Conservation (phyloP, 2,329 filamentous ascomycete species). For the Aspergillus amoenus region DNA sequence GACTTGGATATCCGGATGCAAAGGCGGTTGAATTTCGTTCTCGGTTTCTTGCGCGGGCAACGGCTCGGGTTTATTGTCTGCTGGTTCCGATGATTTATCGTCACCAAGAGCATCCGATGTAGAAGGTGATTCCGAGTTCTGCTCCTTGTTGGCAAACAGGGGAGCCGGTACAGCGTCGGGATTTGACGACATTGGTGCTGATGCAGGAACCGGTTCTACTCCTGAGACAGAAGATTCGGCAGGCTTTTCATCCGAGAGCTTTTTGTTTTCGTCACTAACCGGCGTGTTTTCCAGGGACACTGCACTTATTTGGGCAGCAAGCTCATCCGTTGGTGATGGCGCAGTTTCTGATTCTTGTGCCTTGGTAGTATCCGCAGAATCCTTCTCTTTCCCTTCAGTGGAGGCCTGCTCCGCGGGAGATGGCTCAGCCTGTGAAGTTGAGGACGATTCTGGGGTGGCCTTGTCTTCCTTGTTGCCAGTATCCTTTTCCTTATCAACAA, state of each 20-base stretch:
- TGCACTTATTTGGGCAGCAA: slow-evolving; percentile 55
- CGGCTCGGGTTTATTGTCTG: slow-evolving; percentile 20
- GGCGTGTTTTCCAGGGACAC: slow-evolving; percentile 38
- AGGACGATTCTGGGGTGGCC: slow-evolving; percentile 22
- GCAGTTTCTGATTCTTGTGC: slow-evolving; percentile 26
- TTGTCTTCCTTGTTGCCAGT: slow-evolving; percentile 27
- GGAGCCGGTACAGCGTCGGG: slow-evolving; percentile 69
- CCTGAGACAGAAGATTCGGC: neutral
- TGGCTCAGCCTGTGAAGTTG: slow-evolving; percentile 9
- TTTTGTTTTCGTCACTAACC: slow-evolving; percentile 4
- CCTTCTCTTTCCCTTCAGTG: neutral
- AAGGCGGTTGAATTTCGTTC: slow-evolving; percentile 26
- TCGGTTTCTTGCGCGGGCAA: slow-evolving; percentile 20
- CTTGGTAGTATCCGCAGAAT: neutral
- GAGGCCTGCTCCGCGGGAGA: neutral
- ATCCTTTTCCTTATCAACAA: slow-evolving; percentile 67
- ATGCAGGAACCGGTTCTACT: slow-evolving; percentile 8
- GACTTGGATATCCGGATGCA: slow-evolving; percentile 51
- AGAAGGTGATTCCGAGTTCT: slow-evolving; percentile 23
- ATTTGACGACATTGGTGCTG: slow-evolving; percentile 49
- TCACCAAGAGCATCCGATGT: slow-evolving; percentile 20
- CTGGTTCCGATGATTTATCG: slow-evolving; percentile 13
- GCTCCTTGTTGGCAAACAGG: slow-evolving; percentile 55
- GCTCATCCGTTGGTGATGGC: slow-evolving; percentile 51
- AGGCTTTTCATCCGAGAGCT: neutral